Evolutionary conservation across 2,329 filamentous ascomycete species (phyloP).

Genomic region (Colletotrichum echinochloae): DNA sequence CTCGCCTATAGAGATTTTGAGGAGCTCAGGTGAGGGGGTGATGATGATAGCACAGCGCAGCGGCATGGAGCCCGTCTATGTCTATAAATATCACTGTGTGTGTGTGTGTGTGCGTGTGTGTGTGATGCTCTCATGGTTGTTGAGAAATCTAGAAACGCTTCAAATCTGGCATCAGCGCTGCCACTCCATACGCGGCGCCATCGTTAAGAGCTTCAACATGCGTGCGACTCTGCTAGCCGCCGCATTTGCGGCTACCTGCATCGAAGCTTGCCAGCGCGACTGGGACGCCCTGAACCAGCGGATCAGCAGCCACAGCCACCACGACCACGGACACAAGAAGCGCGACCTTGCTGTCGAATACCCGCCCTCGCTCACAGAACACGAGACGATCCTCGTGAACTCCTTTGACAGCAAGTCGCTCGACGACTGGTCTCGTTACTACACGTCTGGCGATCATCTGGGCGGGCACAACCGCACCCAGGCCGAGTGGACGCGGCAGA

Average conservation of each 20-base stretch:
- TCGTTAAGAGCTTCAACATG: neutral
- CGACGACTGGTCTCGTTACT: constrained; percentile 32
- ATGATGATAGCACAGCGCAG: neutral
- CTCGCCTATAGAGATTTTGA: neutral
- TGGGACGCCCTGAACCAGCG: constrained; percentile 15
- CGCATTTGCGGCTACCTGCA: neutral
- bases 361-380: constrained; percentile 14
- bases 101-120: neutral
- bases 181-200: neutral
- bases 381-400: constrained; percentile 26
- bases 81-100: neutral
- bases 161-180: no score
- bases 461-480: constrained; percentile 26
- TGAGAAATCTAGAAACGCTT: neutral
- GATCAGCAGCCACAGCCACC: constrained; percentile 19
- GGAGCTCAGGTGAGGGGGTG: neutral
- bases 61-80: no score
- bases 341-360: constrained; percentile 21
- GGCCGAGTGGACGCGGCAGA: constrained; percentile 32
- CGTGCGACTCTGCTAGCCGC: neutral
- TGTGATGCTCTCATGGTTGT: neutral
- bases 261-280: constrained; percentile 27
- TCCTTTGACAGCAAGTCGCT: constrained; percentile 30
- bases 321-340: constrained; percentile 22
- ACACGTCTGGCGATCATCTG: constrained; percentile 34